Base-by-base conservation (phyloP, 352 stramenopile genomes). In the Globisporangium cystogenes region DNA sequence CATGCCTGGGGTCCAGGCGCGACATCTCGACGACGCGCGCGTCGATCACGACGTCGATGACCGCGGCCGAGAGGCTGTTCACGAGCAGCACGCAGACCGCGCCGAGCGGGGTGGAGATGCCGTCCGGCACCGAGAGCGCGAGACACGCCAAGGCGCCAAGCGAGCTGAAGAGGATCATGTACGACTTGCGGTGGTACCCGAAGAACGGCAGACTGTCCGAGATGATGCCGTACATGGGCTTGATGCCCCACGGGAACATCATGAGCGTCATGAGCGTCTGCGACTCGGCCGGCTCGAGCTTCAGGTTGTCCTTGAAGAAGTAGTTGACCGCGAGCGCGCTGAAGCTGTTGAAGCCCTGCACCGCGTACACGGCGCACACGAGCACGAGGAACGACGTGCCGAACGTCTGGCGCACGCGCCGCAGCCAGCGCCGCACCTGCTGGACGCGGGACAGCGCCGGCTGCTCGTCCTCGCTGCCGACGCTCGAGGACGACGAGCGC, bases 11-110 rank as follows among this genome's bases (percentile, higher is more conserved):
- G 44, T 92, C 82, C 16, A 92, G 59, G 20, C 90, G 71, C 53
- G 88, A 96, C 73, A 97, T 97, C 67, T 98, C 89, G 10, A 99
- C 95, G 3, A 98, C 94, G 53, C 97, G 86, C 16, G 93, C 94
- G 76, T 99, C 96, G 36, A 96, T 97, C 5, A 98, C 93, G 5
- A 99, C 96, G 69, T 99, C 96, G 42, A 92, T 97, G 33, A 98
- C 78, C 12, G 96, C 91, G 27, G 97, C 88, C 16, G 87, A 90
- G 33, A 94, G 72, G 53, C 78, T 97, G 31, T 85, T 87, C 12
- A 98, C 45, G 26, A 93, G 80, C 16, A 92, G 58, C 50, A 86
- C 70, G 10, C 82, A 56, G 7, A 89, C 64, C 0, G 82, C 71
- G 6, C 69, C 66, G 33, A 86, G 55, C 16, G 77, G 61, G 0